Conservation (phyloP, 192 early-diverging fungal species). For the Spizellomyces punctatus region DNA sequence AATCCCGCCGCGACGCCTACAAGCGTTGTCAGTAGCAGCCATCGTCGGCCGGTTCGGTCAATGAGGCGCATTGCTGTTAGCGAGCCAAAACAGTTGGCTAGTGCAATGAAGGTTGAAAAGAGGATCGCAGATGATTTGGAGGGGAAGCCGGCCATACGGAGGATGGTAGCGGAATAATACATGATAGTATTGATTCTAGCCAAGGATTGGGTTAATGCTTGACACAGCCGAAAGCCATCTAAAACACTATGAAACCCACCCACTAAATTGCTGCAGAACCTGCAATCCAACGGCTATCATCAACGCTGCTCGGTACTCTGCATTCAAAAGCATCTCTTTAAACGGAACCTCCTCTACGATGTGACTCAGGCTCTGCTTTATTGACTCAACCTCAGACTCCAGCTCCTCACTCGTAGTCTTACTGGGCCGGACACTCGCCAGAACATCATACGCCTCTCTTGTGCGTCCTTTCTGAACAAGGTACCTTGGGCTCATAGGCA, state of each 20-base stretch:
- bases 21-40: constrained; percentile 10
- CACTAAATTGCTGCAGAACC: constrained; percentile 18
- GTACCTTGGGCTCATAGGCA: constrained; percentile 2
- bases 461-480: neutral
- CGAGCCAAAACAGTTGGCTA: constrained; percentile 7
- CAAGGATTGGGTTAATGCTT: neutral
- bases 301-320: constrained; percentile 1
- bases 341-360: constrained; percentile 2
- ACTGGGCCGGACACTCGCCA: neutral
- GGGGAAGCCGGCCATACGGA: constrained; percentile 11
- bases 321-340: neutral
- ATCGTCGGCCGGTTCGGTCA: constrained; percentile 4
- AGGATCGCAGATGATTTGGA: constrained; percentile 16
- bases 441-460: constrained; percentile 7
- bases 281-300: constrained; percentile 10
- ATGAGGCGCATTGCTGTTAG: constrained; percentile 7
- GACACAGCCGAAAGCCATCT: neutral
- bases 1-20: neutral
- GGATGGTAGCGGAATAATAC: constrained; percentile 16
- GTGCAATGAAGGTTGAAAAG: constrained; percentile 7
- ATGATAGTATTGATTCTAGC: constrained; percentile 15
- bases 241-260: neutral
- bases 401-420: neutral
- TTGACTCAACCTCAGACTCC: constrained; percentile 8
- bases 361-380: neutral